Conservation (phyloP, 2,329 filamentous ascomycete species). For the Claviceps sp. region DNA sequence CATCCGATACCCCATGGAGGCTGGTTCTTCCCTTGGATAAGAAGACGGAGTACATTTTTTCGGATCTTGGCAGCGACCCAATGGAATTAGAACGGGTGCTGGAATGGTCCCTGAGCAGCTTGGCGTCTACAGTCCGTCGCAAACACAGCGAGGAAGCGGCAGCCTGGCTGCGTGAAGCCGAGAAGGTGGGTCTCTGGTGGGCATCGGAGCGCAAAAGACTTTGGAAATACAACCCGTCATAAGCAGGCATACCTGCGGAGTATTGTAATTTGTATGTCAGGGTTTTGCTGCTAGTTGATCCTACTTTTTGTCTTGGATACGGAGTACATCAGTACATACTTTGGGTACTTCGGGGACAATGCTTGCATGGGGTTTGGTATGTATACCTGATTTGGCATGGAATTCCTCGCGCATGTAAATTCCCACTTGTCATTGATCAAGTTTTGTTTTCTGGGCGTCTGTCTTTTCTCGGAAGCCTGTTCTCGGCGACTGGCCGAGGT, state of each 20-base stretch:
- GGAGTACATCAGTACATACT: too few species aligned
- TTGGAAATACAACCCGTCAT: constrained; percentile 5
- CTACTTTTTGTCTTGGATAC: too few species aligned
- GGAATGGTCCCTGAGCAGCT: constrained; percentile 6
- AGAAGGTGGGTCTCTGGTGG: constrained; percentile 19
- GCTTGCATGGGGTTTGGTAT: too few species aligned
- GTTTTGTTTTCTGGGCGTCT: not conserved
- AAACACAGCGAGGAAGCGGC: constrained; percentile 11
- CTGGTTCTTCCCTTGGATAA: constrained; percentile 17
- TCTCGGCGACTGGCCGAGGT: not conserved
- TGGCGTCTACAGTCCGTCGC: constrained; percentile 6
- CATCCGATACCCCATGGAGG: constrained; percentile 13
- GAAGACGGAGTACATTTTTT: constrained; percentile 17
- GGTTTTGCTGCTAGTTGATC: too few species aligned
- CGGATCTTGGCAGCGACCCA: constrained; percentile 15
- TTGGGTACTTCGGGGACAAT: too few species aligned
- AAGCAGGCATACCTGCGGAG: not conserved
- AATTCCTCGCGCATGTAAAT: too few species aligned
- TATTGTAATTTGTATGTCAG: too few species aligned
- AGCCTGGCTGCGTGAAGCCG: constrained; percentile 17
- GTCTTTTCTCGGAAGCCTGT: not conserved
- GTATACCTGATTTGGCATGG: too few species aligned
- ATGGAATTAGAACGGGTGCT: constrained; percentile 14
- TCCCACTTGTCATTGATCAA: too few species aligned
- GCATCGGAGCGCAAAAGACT: constrained; percentile 14